A percentile compares a stretch with the other conserved stretches of the same genome.
Conservation (phyloP, 169 alveolate species). For the Cryptosporidium ryanae region DNA sequence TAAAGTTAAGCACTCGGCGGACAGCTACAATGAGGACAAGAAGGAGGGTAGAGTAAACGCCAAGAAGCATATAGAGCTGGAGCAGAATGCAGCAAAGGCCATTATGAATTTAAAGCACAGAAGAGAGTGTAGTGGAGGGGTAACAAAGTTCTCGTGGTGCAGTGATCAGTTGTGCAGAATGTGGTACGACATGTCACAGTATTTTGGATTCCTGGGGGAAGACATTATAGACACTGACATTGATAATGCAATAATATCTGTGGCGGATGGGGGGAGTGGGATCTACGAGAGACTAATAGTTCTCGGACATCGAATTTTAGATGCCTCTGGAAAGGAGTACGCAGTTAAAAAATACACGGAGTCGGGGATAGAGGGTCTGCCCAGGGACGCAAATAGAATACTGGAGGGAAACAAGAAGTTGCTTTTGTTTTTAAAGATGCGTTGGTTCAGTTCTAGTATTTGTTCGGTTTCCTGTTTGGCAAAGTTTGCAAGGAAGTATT, state of each 20-base stretch:
- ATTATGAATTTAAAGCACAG: conserved; percentile 46
- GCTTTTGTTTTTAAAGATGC: conserved; percentile 62
- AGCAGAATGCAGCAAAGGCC: conserved; percentile 52
- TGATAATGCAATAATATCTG: conserved; percentile 69
- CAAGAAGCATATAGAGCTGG: conserved; percentile 47
- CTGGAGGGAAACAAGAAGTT: conserved; percentile 44
- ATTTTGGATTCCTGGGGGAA: conserved; percentile 58
- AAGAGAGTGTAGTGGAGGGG: conserved; percentile 66
- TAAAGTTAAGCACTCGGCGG: conserved; percentile 63
- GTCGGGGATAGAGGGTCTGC: conserved; percentile 50
- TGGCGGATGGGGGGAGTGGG: conserved; percentile 75
- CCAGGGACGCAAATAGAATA: conserved; percentile 23
- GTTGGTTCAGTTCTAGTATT: conserved; percentile 38
- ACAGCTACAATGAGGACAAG: conserved; percentile 39
- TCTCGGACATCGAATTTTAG: conserved; percentile 51
- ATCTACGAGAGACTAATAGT: conserved; percentile 68
- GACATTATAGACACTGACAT: conserved; percentile 68
- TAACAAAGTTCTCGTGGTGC: conserved; percentile 66
- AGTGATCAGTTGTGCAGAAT: conserved; percentile 72
- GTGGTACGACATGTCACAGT: conserved; percentile 73
- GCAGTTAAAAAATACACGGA: conserved; percentile 62
- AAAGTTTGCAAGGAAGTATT: conserved; percentile 48
- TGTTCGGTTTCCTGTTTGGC: conserved; percentile 34
- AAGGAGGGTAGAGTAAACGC: conserved; percentile 49
- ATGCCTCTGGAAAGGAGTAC: conserved; percentile 61